Evolutionary conservation across 2,329 filamentous ascomycete species (phyloP).

Genomic region (Verticillium longisporum): DNA sequence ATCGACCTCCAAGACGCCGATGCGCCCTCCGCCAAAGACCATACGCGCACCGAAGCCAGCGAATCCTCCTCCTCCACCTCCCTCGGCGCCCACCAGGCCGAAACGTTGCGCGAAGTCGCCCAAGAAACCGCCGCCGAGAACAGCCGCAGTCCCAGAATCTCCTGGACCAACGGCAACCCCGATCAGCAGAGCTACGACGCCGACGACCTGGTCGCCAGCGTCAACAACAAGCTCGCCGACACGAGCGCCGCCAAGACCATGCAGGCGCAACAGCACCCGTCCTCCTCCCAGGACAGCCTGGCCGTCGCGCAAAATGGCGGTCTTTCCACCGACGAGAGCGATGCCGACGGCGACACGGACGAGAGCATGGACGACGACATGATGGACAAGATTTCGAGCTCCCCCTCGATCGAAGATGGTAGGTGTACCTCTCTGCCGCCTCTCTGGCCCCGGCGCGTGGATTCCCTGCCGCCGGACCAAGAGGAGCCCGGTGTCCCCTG

Average conservation of each 20-base stretch:
- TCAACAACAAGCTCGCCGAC: slow-evolving; percentile 8
- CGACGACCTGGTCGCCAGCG: slow-evolving; percentile 17
- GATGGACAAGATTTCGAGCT: slow-evolving; percentile 98
- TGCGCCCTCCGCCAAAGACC: slow-evolving; percentile 78
- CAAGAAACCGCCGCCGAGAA: slow-evolving; percentile 72
- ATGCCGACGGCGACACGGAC: slow-evolving; percentile 62
- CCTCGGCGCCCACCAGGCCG: slow-evolving; percentile 66
- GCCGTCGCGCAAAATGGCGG: slow-evolving; percentile 58
- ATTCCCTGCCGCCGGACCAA: slow-evolving; percentile 27
- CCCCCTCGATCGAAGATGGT: slow-evolving; percentile 99
- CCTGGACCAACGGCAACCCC: slow-evolving; percentile 36
- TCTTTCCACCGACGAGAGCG: slow-evolving; percentile 49
- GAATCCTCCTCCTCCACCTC: slow-evolving; percentile 38
- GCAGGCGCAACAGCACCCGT: slow-evolving; percentile 19
- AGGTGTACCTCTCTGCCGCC: slow-evolving; percentile 50
- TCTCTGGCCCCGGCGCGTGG: slow-evolving; percentile 36
- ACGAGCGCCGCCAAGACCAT: slow-evolving; percentile 23
- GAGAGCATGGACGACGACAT: slow-evolving; percentile 82
- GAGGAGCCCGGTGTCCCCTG: neutral
- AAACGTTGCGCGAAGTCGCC: slow-evolving; percentile 72
- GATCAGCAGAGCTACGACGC: slow-evolving; percentile 39
- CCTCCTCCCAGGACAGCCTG: slow-evolving; percentile 44
- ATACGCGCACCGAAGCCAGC: slow-evolving; percentile 48
- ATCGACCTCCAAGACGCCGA: slow-evolving; percentile 87
- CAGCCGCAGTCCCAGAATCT: slow-evolving; percentile 54